Evolutionary conservation across 2,329 filamentous ascomycete genomes (phyloP).

Genomic region (Fusarium haematococcum): DNA sequence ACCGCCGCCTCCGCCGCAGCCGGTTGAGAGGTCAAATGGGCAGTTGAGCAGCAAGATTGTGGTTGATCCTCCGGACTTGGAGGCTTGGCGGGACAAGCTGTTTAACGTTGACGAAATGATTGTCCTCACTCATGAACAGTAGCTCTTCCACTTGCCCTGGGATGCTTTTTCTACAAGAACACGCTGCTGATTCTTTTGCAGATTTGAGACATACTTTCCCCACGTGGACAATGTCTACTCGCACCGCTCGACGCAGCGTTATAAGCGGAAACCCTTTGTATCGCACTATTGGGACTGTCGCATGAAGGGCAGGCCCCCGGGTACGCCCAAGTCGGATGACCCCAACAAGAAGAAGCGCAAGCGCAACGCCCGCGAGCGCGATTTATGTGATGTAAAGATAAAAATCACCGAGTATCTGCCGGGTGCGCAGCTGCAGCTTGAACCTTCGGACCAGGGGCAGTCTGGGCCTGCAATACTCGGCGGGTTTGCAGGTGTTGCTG

Average conservation of each 20-base stretch:
- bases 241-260: slow-evolving; percentile 82
- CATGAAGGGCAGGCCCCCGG: slow-evolving; percentile 81
- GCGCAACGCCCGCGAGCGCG: slow-evolving; percentile 77
- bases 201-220: slow-evolving; percentile 84
- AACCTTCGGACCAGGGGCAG: slow-evolving; percentile 4
- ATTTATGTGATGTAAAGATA: slow-evolving; percentile 89
- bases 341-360: slow-evolving; percentile 87
- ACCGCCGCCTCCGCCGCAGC: neutral
- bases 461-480: slow-evolving; percentile 17
- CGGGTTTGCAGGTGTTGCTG: slow-evolving; percentile 47
- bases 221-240: slow-evolving; percentile 89
- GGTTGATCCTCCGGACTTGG: slow-evolving; percentile 74
- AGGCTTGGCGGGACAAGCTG: slow-evolving; percentile 76
- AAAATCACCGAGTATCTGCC: slow-evolving; percentile 86
- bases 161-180: neutral
- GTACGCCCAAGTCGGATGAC: slow-evolving; percentile 83
- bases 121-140: slow-evolving; percentile 80
- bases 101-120: slow-evolving; percentile 83
- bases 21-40: slow-evolving; percentile 54
- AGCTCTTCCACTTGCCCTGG: slow-evolving; percentile 29
- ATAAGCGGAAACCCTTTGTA: slow-evolving; percentile 85
- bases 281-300: slow-evolving; percentile 89
- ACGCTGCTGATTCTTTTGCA: slow-evolving; percentile 46
- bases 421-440: slow-evolving; percentile 55
- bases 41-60: slow-evolving; percentile 69